These are phyloP conservation scores for Zelopaecilomyces penicillatus DNA, from an alignment of 2,329 filamentous ascomycete genomes.

Conservation along the genomic window DNA sequence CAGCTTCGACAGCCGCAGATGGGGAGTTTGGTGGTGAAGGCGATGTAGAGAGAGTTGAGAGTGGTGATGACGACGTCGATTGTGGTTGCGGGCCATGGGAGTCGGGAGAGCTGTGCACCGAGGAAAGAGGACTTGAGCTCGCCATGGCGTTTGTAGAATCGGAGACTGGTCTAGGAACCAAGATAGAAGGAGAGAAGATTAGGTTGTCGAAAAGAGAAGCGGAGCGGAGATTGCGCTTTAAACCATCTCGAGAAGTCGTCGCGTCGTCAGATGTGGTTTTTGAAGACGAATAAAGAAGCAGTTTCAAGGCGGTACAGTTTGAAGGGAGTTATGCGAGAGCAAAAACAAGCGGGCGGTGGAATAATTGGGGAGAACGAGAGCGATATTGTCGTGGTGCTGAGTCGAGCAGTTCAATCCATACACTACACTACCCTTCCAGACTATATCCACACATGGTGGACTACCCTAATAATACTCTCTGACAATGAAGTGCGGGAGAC, in stretches of 20 bases:
- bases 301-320: too few relatives aligned
- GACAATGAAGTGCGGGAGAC: too few relatives aligned
- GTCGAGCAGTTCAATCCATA: too few relatives aligned
- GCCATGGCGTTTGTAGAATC: constrained; percentile 14
- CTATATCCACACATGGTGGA: too few relatives aligned
- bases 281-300: too few relatives aligned
- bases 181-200: not conserved
- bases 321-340: too few relatives aligned
- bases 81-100: constrained; percentile 18
- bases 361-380: too few relatives aligned
- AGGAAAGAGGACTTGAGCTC: constrained; percentile 19
- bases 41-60: constrained; percentile 45
- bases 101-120: constrained; percentile 22
- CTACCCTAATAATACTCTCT: too few relatives aligned
- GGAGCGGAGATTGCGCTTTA: constrained; percentile 3
- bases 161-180: not conserved
- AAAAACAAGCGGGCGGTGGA: too few relatives aligned
- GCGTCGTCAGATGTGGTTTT: too few relatives aligned
- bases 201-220: constrained; percentile 1
- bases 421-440: too few relatives aligned
- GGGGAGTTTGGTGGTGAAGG: constrained; percentile 43
- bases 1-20: constrained; percentile 26
- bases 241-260: constrained; percentile 4
- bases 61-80: constrained; percentile 42
- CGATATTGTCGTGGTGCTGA: too few relatives aligned